These are phyloP conservation scores for Fulvia fulva DNA, from an alignment of 2,329 filamentous ascomycete species.

Conservation along the genomic window DNA sequence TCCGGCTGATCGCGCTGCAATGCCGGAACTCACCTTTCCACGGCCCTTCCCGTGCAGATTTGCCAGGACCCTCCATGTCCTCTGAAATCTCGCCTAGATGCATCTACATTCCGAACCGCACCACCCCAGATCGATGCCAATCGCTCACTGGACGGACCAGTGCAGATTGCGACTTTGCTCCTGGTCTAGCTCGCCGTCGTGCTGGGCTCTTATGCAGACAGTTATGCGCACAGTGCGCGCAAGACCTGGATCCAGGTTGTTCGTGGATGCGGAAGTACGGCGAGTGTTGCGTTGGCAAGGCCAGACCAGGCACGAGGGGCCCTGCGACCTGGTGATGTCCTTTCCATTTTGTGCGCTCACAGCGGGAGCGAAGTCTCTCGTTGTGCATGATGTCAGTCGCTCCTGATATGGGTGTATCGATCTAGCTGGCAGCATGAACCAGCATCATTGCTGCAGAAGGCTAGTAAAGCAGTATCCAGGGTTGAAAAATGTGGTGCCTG, in stretches of 20 bases:
- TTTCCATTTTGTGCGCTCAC: background rate
- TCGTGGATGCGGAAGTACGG: background rate
- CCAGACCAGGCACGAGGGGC: background rate
- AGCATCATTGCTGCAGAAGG: background rate
- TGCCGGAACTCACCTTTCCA: slow-evolving; percentile 6
- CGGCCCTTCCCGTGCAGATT: slow-evolving; percentile 16
- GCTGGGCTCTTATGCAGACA: background rate
- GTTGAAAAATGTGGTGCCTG: background rate
- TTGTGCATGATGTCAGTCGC: background rate
- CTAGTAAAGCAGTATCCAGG: background rate
- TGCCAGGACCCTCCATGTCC: background rate
- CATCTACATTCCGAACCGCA: slow-evolving; percentile 14
- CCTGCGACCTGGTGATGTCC: slow-evolving; percentile 5
- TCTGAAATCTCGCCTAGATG: slow-evolving; percentile 15
- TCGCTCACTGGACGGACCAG: slow-evolving; percentile 10
- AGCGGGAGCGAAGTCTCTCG: background rate
- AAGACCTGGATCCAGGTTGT: slow-evolving; percentile 3
- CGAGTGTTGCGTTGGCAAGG: slow-evolving; percentile 1
- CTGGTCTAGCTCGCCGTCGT: slow-evolving; percentile 8
- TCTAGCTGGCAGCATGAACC: slow-evolving; percentile 5
- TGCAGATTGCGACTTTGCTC: slow-evolving; percentile 7
- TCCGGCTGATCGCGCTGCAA: slow-evolving; percentile 14
- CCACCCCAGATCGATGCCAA: slow-evolving; percentile 17
- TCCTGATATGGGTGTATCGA: background rate
- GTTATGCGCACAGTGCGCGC: background rate